Base-by-base conservation (phyloP, 1,284 basidiomycete genomes). In the Moesziomyces sp. region DNA sequence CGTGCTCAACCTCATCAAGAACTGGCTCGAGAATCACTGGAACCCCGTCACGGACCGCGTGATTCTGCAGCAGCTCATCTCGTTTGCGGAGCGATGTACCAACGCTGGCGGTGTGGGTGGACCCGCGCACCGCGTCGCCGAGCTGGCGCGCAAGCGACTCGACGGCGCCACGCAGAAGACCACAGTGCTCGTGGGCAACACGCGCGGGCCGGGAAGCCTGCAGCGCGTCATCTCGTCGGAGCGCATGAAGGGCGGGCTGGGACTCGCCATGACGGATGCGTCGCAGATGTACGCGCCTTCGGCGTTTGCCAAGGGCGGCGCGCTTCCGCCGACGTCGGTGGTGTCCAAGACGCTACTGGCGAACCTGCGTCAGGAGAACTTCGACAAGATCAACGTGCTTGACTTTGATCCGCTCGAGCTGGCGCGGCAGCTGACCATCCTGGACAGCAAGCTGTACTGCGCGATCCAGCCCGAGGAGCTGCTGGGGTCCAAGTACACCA, bases 21-120 rank as follows among this genome's bases (percentile, higher is more conserved):
- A 88, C 18, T 99, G 96, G 96, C 87, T 97, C 52, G 94, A 98
- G 83, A 87, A 87, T 69, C 91, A 97, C 85, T 99, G 95, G 95
- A 88, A 91, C 6, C 85, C 90, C 5, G 87, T 88, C 0, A 79
- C 79, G 19, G 85, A 86, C 64, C 38, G 48, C 28, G 77, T 76
- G 10, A 79, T 85, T 24, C 85, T 94, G 44, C 87, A 87, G 14
- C 80, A 86, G 8, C 85, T 96, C 69, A 86, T 87, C 40, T 86
- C 86, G 3, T 93, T 94, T 21, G 77, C 90, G 11, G 88, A 90
- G 77, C 88, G 92, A 28, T 58, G 58, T 51, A 42, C 70, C 6
- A 48, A 42, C 43, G 43, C 40, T 18, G 58, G 60, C 2, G 48
- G 67, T 2, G 90, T 94, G 55, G 83, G 90, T 50, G 92, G 93